These are phyloP conservation scores for Boeremia lycopersici DNA, from an alignment of 2,329 filamentous ascomycete species.

Conservation along the genomic window DNA sequence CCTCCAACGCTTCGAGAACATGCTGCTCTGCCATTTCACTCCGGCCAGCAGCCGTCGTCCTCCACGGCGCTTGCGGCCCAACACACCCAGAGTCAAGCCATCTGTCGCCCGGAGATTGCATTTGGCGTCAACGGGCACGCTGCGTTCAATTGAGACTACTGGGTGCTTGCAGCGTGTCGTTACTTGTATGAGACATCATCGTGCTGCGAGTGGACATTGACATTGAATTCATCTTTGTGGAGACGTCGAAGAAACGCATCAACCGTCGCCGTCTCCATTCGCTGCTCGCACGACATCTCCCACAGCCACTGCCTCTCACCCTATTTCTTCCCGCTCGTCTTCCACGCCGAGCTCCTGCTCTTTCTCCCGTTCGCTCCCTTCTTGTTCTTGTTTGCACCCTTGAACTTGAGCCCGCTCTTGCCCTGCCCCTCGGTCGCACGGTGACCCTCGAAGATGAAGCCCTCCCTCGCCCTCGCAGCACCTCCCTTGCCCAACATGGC, in stretches of 20 bases:
- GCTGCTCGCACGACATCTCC: background rate
- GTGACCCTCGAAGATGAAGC: slow-evolving; percentile 81
- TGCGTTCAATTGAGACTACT: background rate
- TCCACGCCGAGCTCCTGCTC: slow-evolving; percentile 54
- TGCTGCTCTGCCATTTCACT: no score
- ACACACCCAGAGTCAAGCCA: slow-evolving; percentile 1
- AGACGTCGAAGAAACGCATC: no score
- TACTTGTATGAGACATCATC: no score
- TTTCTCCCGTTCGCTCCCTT: slow-evolving; percentile 52
- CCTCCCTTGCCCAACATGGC: slow-evolving; percentile 76
- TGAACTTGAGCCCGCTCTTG: slow-evolving; percentile 64
- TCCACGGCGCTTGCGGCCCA: slow-evolving; percentile 2
- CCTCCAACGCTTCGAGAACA: no score
- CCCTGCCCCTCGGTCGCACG: slow-evolving; percentile 72
- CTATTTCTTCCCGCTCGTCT: slow-evolving; percentile 36
- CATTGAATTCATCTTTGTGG: no score
- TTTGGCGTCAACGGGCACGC: background rate
- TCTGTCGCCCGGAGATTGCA: background rate
- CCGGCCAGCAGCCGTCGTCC: background rate
- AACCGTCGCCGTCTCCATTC: background rate
- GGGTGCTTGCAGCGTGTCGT: background rate
- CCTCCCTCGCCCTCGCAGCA: slow-evolving; percentile 68
- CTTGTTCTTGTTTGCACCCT: slow-evolving; percentile 60
- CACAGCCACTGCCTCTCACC: background rate
- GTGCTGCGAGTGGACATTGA: no score